Evolutionary conservation across 108 stramenopile genomes (phyloP).

Genomic region (Schizochytrium sp.): DNA sequence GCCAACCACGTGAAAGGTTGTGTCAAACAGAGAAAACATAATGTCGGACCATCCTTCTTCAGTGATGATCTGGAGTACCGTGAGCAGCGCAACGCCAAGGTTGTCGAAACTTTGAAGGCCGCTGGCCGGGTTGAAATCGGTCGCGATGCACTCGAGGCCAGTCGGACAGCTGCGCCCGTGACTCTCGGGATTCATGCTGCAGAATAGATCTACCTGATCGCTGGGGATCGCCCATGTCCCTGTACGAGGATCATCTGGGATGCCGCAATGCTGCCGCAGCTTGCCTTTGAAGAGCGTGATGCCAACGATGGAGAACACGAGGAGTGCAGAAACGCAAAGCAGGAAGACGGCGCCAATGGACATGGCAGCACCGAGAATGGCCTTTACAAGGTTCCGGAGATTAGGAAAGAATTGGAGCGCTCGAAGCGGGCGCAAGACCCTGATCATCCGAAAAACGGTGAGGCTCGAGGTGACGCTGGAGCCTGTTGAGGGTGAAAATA

Average conservation of each 20-base stretch:
- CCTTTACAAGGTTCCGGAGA: constrained; percentile 50
- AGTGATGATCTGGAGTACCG: constrained; percentile 60
- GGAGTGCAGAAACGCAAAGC: constrained; percentile 48
- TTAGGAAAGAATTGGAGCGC: constrained; percentile 53
- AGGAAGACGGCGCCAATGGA: constrained; percentile 57
- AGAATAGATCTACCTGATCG: background rate
- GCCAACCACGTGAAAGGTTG: constrained; percentile 21
- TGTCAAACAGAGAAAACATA: constrained; percentile 40
- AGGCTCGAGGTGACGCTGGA: background rate
- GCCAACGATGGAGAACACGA: constrained; percentile 60
- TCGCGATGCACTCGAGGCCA: background rate
- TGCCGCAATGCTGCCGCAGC: constrained; percentile 6
- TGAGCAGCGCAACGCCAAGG: constrained; percentile 47
- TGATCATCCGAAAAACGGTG: constrained; percentile 49
- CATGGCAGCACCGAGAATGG: constrained; percentile 45
- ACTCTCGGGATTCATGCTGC: background rate
- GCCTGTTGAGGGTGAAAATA: background rate
- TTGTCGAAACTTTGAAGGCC: constrained; percentile 58
- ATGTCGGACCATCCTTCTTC: constrained; percentile 62
- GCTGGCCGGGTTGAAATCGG: constrained; percentile 35
- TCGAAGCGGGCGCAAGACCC: constrained; percentile 60
- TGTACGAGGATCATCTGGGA: background rate
- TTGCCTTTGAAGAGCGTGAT: constrained; percentile 42
- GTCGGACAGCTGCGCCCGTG: background rate
- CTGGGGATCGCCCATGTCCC: background rate